A percentile compares a stretch with the other conserved stretches of the same genome.
phyloP scores from a whole-genome alignment of 768 basidiomycete species.

The Pulveroboletus sp. region DNA sequence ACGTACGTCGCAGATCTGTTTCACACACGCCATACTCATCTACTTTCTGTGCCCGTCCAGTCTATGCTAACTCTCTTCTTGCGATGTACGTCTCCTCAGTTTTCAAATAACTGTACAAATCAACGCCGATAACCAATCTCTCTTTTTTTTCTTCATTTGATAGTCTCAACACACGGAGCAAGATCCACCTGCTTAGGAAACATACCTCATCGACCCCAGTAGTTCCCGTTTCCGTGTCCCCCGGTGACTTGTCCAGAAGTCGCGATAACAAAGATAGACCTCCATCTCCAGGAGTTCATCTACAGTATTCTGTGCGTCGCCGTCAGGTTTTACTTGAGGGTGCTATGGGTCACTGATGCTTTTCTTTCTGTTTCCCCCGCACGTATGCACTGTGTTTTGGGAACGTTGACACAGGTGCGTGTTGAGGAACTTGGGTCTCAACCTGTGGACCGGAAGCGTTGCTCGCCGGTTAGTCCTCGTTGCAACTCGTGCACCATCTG shows the following conservation, averaged over 20 bases:
- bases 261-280: neutral
- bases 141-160: neutral
- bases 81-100: conserved; percentile 18
- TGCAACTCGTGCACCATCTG: too few relatives aligned
- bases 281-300: neutral
- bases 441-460: neutral
- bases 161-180: conserved; percentile 21
- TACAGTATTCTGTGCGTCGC: conserved; percentile 2
- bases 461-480: conserved; percentile 9
- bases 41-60: neutral
- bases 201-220: neutral
- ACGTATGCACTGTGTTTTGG: neutral
- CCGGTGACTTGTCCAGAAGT: neutral
- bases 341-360: neutral
- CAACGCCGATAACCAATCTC: neutral
- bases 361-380: neutral
- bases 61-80: conserved; percentile 25
- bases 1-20: conserved; percentile 7
- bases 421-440: neutral
- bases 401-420: neutral
- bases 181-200: conserved; percentile 3
- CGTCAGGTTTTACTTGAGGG: too few relatives aligned
- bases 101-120: neutral
- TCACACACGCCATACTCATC: neutral
- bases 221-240: conserved; percentile 3